Evolutionary conservation across 2,329 filamentous ascomycete species (phyloP).

Genomic region (Fusarium euwallaceae): DNA sequence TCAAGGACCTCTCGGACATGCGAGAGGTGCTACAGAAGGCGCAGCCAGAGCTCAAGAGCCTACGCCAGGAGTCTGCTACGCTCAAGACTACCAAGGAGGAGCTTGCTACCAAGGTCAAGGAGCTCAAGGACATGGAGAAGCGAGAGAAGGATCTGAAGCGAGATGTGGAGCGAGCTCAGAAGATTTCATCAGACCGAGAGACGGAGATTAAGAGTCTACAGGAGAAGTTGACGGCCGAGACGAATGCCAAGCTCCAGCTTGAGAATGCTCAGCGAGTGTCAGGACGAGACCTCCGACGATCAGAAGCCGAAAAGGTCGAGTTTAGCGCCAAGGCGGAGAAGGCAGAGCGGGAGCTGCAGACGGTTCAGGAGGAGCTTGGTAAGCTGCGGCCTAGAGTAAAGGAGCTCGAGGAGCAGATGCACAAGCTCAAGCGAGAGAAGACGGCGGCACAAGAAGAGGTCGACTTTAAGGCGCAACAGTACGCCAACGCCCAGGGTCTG

Average conservation of each 20-base stretch:
- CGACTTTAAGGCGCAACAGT: slow-evolving; percentile 86
- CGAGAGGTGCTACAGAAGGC: slow-evolving; percentile 84
- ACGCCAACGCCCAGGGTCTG: slow-evolving; percentile 85
- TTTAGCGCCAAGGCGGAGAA: slow-evolving; percentile 80
- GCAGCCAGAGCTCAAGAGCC: slow-evolving; percentile 84
- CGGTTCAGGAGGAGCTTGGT: slow-evolving; percentile 79
- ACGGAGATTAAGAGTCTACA: slow-evolving; percentile 82
- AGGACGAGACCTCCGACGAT: slow-evolving; percentile 81
- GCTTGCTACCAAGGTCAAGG: slow-evolving; percentile 67
- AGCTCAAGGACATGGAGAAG: slow-evolving; percentile 82
- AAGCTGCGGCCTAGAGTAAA: slow-evolving; percentile 72
- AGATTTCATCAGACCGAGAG: slow-evolving; percentile 80
- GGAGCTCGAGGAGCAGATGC: slow-evolving; percentile 80
- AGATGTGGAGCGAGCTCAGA: slow-evolving; percentile 78
- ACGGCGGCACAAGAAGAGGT: slow-evolving; percentile 80
- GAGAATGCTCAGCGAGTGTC: slow-evolving; percentile 84
- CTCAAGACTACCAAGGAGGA: slow-evolving; percentile 83
- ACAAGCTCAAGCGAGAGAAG: slow-evolving; percentile 77
- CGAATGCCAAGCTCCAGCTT: slow-evolving; percentile 75
- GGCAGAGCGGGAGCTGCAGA: slow-evolving; percentile 75
- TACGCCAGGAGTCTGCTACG: slow-evolving; percentile 81
- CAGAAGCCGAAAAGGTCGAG: slow-evolving; percentile 85
- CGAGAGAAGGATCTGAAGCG: slow-evolving; percentile 84
- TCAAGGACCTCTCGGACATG: slow-evolving; percentile 87
- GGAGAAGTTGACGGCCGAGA: slow-evolving; percentile 83